Evolutionary conservation across 441 rosid species (phyloP), one percentile per base, ranked within the genome.

Genomic region (Jatropha multifida): DNA sequence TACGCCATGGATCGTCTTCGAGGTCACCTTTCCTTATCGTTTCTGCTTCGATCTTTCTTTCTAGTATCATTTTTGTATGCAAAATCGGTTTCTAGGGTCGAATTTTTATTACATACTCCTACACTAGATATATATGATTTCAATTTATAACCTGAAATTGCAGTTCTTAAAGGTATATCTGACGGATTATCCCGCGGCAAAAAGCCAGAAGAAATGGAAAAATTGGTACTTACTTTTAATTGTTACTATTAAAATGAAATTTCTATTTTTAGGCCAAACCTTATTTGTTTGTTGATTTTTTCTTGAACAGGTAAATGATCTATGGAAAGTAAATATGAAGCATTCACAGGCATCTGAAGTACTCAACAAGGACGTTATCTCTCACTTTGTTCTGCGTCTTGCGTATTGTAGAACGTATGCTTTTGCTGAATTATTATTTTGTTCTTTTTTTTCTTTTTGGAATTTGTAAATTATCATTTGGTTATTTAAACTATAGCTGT

Each of bases 1-100:
- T 94, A 87, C 83, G 94, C 99, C 81, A 82, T 91, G 63, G 97
- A 94, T 87, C 97, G 98, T 62, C 88, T 96, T 76, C 90, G 93
- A 85, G 98, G 99, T 91, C 14, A 3, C 18, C 40, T 15, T 74
- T 40, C 59, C 59, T 69, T 44, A 59, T 18, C 18, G 27, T 68
- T 14, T 18, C 7, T 27, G 59, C 18, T 54, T 66, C 32, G 49
- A 10, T 51, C 52, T 17, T 32, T 44, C 17, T 17, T 44, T 56
- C 26, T 4, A 7, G 23, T 48, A 41, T 55, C 18, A 5, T 27
- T 15, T 71, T 10, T 5, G 23, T 3, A 51, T 48, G 26, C 12
- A 54, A 56, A n/a, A 55, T 23, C 55, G 5, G 2, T 68, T 27
- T 77, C 65, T 37, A 41, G 11, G 20, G 37, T 51, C 51, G 15